phyloP scores from a whole-genome alignment of 2,329 filamentous ascomycete species.

The Juglanconis juglandina region DNA sequence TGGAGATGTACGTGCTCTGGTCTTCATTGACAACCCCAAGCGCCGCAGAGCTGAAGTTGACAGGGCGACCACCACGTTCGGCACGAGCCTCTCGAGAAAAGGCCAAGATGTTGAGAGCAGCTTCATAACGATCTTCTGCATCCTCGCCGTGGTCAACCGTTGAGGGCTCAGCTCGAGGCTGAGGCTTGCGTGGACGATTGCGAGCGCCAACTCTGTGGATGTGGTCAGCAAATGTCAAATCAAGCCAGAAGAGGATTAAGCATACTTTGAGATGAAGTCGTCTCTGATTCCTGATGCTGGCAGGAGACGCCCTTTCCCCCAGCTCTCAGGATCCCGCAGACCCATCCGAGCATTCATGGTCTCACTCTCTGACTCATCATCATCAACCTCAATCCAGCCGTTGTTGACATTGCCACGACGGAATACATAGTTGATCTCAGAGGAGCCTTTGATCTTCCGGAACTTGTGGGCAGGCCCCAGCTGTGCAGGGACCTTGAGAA shows the following conservation, averaged over 20 bases:
- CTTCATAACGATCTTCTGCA: neutral
- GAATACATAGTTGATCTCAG: slow-evolving; percentile 49
- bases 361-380: slow-evolving; percentile 39
- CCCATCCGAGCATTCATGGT: slow-evolving; percentile 30
- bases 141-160: neutral
- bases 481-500: slow-evolving; percentile 54
- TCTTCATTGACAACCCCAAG: neutral
- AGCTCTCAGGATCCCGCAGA: slow-evolving; percentile 10
- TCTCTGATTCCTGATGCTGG: slow-evolving; percentile 7
- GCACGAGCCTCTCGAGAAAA: neutral
- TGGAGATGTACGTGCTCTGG: neutral
- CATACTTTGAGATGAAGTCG: slow-evolving; percentile 17
- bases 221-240: neutral
- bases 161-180: neutral
- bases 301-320: slow-evolving; percentile 6
- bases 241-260: neutral
- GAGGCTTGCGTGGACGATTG: neutral
- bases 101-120: slow-evolving; percentile 3
- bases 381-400: slow-evolving; percentile 67
- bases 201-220: neutral
- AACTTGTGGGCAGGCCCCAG: slow-evolving; percentile 60
- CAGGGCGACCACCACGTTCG: neutral
- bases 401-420: slow-evolving; percentile 67
- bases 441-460: slow-evolving; percentile 56
- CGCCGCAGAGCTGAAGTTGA: neutral